phyloP scores from a whole-genome alignment of 1,139 yeast species.

The Geotrichum bryndzae region DNA sequence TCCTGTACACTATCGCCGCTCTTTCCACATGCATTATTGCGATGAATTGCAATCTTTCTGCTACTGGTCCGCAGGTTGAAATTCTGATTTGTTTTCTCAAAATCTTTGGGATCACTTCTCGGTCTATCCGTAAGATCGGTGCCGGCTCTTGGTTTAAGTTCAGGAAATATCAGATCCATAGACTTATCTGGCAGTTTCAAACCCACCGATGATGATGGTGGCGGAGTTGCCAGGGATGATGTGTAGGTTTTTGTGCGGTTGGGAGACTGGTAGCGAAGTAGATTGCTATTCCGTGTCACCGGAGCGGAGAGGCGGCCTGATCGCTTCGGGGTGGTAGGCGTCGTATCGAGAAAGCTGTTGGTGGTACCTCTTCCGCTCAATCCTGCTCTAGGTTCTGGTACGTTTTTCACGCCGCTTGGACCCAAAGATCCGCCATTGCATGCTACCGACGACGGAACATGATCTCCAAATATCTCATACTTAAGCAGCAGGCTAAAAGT shows the following conservation, averaged over 20 bases:
- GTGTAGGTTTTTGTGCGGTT: slow-evolving; percentile 6
- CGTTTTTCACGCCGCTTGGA: background rate
- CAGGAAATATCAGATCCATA: too few relatives aligned
- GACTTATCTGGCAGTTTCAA: too few relatives aligned
- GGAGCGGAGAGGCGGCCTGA: slow-evolving; percentile 33
- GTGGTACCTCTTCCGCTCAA: background rate
- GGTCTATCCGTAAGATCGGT: too few relatives aligned
- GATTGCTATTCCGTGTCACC: slow-evolving; percentile 36
- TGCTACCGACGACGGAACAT: slow-evolving; percentile 47
- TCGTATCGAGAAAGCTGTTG: slow-evolving; percentile 7
- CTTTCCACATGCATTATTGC: background rate
- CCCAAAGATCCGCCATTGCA: slow-evolving; percentile 35
- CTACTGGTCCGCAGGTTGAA: background rate
- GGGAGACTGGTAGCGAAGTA: slow-evolving; percentile 32
- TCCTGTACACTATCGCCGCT: slow-evolving; percentile 1
- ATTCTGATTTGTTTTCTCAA: background rate
- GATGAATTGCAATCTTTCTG: background rate
- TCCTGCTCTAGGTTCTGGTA: slow-evolving; percentile 11
- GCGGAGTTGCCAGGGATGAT: background rate
- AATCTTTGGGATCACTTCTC: too few relatives aligned
- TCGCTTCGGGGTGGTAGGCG: slow-evolving; percentile 27
- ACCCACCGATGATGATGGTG: background rate
- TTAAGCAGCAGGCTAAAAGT: slow-evolving; percentile 81
- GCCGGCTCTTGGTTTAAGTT: too few relatives aligned
- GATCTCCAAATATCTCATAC: slow-evolving; percentile 87